Evolutionary conservation across 2,329 filamentous ascomycete genomes (phyloP), one percentile per base, ranked within the genome.

Genomic region (Sclerotinia sclerotiorum): DNA sequence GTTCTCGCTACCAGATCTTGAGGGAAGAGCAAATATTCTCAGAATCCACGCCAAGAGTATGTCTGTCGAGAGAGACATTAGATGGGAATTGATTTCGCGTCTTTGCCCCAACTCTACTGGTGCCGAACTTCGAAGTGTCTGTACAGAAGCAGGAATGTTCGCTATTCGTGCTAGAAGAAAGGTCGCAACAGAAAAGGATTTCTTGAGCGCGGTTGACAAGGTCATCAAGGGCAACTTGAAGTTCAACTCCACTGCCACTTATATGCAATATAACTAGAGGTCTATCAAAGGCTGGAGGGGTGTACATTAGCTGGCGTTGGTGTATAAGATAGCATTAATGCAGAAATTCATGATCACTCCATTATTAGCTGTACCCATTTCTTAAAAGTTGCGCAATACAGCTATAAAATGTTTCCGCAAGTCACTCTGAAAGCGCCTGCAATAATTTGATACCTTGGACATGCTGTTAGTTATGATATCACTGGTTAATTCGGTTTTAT

Each of bases 1-100:
- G 81, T 99, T 99, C 84, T 94, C 93, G 0, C 86, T 99, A 32
- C 95, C 95, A 32, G 95, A 99, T 79, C 92, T 98, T 75, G 95
- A 99, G 80, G 95, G 95, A 64, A 90, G 95, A 73, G 95, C 95
- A 77, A 98, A 97, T 82, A 98, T 99, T 77, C 87, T 99, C 56
- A 91, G 95, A 63, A 99, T 99, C 76, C 95, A 98, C 83, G 95
- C 95, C 76, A 99, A 98, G 90, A 97, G 92, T 79, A 99, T 99
- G 95, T 97, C 93, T 24, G 95, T 99, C 49, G 95, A 99, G 86
- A 89, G 95, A 65, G 95, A 99, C 78, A 99, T 99, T 77, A 89
- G 95, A 81, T 99, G 95, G 95, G 95, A 99, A 83, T 87, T 99
- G 73, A 98, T 99, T 78, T 97, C 94, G 27, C 90, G 95, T 75